Evolutionary conservation across 106 monocot species (phyloP).

Genomic region (Allium fistulosum): DNA sequence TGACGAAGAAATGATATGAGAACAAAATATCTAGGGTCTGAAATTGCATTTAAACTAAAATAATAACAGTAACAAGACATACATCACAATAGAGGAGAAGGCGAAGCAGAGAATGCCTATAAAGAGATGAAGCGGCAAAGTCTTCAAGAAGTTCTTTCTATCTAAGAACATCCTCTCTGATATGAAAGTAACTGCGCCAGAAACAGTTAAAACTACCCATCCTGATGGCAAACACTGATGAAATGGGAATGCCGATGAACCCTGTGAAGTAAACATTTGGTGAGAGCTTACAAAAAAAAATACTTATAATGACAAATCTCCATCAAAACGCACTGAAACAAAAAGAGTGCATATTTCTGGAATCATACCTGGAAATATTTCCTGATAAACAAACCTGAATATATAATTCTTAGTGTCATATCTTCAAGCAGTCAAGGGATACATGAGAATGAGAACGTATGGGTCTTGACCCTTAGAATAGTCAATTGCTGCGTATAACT

Average conservation of each 20-base stretch:
- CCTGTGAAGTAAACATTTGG: slow-evolving; percentile 30
- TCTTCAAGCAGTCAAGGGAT: slow-evolving; percentile 49
- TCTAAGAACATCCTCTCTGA: slow-evolving; percentile 74
- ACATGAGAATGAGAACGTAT: not conserved
- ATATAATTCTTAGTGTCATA: slow-evolving; percentile 78
- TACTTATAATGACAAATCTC: no score
- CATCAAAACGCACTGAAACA: no score
- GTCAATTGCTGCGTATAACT: no score
- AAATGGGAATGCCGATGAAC: slow-evolving; percentile 56
- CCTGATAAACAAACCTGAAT: slow-evolving; percentile 72
- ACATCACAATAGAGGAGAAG: slow-evolving; percentile 58
- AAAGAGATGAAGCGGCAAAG: slow-evolving; percentile 52
- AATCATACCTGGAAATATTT: slow-evolving; percentile 58
- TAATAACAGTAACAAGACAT: not conserved
- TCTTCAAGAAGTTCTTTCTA: slow-evolving; percentile 66
- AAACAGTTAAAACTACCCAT: slow-evolving; percentile 53
- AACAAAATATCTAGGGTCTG: no score
- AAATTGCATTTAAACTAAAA: no score
- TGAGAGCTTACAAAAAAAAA: not conserved
- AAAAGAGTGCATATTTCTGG: not conserved
- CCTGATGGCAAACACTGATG: slow-evolving; percentile 72
- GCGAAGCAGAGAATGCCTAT: slow-evolving; percentile 57
- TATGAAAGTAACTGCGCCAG: slow-evolving; percentile 32
- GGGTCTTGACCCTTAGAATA: not conserved
- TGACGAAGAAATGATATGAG: no score